Conservation (phyloP, 1,139 yeast genomes). For the Scheffersomyces lignicola region DNA sequence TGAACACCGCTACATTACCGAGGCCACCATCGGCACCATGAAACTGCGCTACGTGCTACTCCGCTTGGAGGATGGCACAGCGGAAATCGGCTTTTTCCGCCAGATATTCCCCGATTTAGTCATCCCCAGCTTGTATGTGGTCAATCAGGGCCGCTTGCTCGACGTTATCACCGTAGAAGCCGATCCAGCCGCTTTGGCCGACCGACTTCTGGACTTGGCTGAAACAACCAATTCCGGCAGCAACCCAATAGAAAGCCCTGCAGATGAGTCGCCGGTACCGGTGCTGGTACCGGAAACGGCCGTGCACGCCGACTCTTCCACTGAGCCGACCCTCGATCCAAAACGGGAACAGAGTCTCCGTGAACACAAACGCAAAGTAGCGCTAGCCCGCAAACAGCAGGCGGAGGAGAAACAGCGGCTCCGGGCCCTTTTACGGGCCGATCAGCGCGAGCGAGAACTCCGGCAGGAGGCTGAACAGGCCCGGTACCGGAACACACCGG, state of each 20-base stretch:
- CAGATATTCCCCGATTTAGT: slow-evolving; percentile 48
- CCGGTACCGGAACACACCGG: too few relatives aligned
- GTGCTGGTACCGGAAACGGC: too few relatives aligned
- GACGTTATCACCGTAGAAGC: slow-evolving; percentile 38
- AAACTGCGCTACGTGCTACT: slow-evolving; percentile 38
- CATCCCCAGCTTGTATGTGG: slow-evolving; percentile 51
- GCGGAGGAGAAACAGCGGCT: slow-evolving; percentile 57
- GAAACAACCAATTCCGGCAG: too few relatives aligned
- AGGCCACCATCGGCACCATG: slow-evolving; percentile 12
- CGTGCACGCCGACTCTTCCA: background rate
- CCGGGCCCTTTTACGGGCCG: slow-evolving; percentile 48
- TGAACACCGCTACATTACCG: slow-evolving; percentile 16
- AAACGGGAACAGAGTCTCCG: slow-evolving; percentile 17
- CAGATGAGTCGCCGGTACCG: slow-evolving; percentile 10
- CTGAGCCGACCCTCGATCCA: slow-evolving; percentile 1
- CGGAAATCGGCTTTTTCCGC: slow-evolving; percentile 49
- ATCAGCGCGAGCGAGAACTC: slow-evolving; percentile 50
- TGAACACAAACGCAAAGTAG: slow-evolving; percentile 40
- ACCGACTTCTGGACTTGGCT: too few relatives aligned
- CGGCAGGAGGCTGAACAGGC: slow-evolving; percentile 37
- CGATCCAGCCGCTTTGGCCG: slow-evolving; percentile 20
- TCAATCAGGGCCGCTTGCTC: slow-evolving; percentile 45
- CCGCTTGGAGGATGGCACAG: slow-evolving; percentile 42
- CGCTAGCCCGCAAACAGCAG: slow-evolving; percentile 34
- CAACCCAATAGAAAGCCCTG: slow-evolving; percentile 1